A percentile compares a stretch with the other conserved stretches of the same genome.
phyloP scores from a whole-genome alignment of 2,329 filamentous ascomycete genomes.

The Daldinia sp. region DNA sequence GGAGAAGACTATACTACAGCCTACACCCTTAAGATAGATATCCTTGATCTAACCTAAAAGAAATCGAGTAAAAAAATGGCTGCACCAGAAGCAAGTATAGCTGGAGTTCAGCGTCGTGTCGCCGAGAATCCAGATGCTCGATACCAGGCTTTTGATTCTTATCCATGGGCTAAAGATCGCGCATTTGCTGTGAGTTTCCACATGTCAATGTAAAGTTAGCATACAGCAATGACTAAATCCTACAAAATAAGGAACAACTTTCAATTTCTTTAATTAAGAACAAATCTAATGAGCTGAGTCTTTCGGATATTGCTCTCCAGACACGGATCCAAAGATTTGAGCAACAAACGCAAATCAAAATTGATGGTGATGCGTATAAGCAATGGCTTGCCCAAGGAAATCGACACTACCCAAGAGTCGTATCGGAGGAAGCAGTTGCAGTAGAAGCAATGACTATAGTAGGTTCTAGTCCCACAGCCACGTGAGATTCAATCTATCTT shows the following conservation, averaged over 20 bases:
- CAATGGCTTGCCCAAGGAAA: slow-evolving; percentile 44
- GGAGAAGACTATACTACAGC: too few relatives aligned
- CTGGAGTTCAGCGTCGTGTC: slow-evolving; percentile 46
- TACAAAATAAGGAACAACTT: slow-evolving; percentile 41
- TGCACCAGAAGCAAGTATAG: slow-evolving; percentile 31
- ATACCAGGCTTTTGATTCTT: slow-evolving; percentile 50
- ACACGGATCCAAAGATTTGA: slow-evolving; percentile 47
- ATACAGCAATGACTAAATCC: slow-evolving; percentile 24
- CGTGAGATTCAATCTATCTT: background rate
- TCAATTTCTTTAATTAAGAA: slow-evolving; percentile 31
- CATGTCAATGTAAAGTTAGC: background rate
- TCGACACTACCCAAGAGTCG: slow-evolving; percentile 39
- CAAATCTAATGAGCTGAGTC: slow-evolving; percentile 24
- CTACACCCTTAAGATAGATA: background rate
- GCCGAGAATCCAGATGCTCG: slow-evolving; percentile 46
- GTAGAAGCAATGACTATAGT: slow-evolving; percentile 44
- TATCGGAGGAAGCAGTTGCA: slow-evolving; percentile 46
- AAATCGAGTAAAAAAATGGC: slow-evolving; percentile 34
- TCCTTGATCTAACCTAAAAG: background rate
- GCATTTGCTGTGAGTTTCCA: slow-evolving; percentile 47
- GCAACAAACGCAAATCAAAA: slow-evolving; percentile 47
- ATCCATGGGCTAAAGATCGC: slow-evolving; percentile 50
- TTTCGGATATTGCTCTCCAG: slow-evolving; percentile 45
- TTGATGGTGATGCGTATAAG: slow-evolving; percentile 47
- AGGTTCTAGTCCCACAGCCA: slow-evolving; percentile 10